phyloP scores from a whole-genome alignment of 345 rosid species.

The Rhizophora mangle region DNA sequence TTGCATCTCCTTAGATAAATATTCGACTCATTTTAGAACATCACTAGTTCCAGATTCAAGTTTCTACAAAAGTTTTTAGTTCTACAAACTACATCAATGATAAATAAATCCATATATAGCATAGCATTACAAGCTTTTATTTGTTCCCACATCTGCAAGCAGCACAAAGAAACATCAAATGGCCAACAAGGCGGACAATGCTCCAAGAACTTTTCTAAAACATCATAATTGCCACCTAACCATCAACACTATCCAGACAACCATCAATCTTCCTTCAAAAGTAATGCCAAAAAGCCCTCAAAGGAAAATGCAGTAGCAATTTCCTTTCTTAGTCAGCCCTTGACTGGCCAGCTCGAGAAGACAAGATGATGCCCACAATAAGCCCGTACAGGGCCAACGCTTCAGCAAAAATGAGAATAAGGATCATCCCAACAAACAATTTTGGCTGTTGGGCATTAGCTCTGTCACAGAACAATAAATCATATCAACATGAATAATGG shows the following conservation, averaged over 20 bases:
- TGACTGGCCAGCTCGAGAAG: slow-evolving; percentile 93
- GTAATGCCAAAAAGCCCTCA: slow-evolving; percentile 6
- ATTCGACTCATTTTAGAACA: not conserved
- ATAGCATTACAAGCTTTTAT: slow-evolving; percentile 31
- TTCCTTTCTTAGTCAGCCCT: slow-evolving; percentile 62
- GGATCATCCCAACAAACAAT: slow-evolving; percentile 90
- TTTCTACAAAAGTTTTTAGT: slow-evolving; percentile 12
- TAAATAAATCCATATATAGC: slow-evolving; percentile 14
- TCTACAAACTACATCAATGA: slow-evolving; percentile 20
- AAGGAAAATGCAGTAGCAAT: slow-evolving; percentile 20
- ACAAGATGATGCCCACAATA: slow-evolving; percentile 87
- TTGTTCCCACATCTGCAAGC: slow-evolving; percentile 22
- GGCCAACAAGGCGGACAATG: slow-evolving; percentile 19
- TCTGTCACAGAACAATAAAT: slow-evolving; percentile 32
- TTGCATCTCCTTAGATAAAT: not conserved
- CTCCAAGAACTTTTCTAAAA: slow-evolving; percentile 14
- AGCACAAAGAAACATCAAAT: slow-evolving; percentile 22
- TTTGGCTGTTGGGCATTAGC: slow-evolving; percentile 95
- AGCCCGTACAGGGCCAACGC: slow-evolving; percentile 85
- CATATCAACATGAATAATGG: no score
- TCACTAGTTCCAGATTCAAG: slow-evolving; percentile 9
- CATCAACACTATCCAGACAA: slow-evolving; percentile 15
- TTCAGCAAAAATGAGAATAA: slow-evolving; percentile 89
- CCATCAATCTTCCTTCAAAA: slow-evolving; percentile 2
- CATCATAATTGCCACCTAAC: slow-evolving; percentile 15